phyloP scores from a whole-genome alignment of 179 eudicot species.

The Heliamphora pulchella region DNA sequence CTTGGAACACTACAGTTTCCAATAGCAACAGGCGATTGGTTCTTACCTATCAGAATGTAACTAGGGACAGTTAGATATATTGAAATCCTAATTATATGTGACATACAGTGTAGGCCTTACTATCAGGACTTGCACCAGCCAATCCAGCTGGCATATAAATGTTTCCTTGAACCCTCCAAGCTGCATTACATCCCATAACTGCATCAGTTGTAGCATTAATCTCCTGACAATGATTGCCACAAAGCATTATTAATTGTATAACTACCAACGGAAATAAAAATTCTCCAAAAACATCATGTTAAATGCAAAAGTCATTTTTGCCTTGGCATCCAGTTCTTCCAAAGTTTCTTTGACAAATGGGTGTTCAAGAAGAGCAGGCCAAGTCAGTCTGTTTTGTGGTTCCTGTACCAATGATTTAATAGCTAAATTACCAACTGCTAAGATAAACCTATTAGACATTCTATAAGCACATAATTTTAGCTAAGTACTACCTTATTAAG shows the following conservation, averaged over 20 bases:
- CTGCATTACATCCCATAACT: slow-evolving; percentile 41
- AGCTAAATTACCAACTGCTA: slow-evolving; percentile 12
- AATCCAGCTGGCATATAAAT: slow-evolving; percentile 37
- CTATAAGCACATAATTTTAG: background rate
- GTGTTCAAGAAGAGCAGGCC: slow-evolving; percentile 97
- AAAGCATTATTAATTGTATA: background rate
- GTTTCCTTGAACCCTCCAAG: slow-evolving; percentile 44
- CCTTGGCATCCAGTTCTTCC: slow-evolving; percentile 48
- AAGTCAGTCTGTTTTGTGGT: slow-evolving; percentile 82
- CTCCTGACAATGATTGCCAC: slow-evolving; percentile 41
- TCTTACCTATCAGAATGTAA: slow-evolving; percentile 31
- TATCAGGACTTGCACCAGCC: slow-evolving; percentile 39
- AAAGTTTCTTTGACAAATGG: slow-evolving; percentile 73
- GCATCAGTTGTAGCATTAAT: slow-evolving; percentile 38
- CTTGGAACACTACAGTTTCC: slow-evolving; percentile 24
- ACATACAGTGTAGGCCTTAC: slow-evolving; percentile 38
- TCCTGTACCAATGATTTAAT: slow-evolving; percentile 38
- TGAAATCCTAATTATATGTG: slow-evolving; percentile 3
- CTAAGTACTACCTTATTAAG: slow-evolving; percentile 70
- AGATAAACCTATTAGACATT: background rate
- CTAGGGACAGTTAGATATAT: slow-evolving; percentile 9
- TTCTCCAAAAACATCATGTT: slow-evolving; percentile 2
- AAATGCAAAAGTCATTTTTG: slow-evolving; percentile 15
- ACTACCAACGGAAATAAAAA: background rate
- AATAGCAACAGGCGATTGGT: slow-evolving; percentile 24